Conservation (phyloP, 2,329 filamentous ascomycete species). For the Paramyrothecium roridum region DNA sequence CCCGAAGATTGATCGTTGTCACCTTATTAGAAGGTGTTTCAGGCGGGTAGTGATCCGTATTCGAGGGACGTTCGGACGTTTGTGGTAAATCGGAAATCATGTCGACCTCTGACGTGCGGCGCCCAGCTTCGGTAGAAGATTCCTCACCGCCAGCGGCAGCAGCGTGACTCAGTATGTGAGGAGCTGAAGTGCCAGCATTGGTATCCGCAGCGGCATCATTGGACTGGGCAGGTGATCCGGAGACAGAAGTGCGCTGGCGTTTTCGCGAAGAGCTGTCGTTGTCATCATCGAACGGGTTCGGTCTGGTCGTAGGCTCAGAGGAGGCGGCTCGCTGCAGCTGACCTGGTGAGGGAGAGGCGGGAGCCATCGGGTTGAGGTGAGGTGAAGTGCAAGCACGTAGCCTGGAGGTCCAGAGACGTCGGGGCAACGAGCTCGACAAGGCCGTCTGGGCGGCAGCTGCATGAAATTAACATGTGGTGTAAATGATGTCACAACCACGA, state of each 20-base stretch:
- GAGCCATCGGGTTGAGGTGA: conserved; percentile 51
- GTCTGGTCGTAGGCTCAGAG: conserved; percentile 61
- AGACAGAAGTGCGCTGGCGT: conserved; percentile 58
- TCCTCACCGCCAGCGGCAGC: too few species aligned
- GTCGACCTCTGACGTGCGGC: conserved; percentile 20
- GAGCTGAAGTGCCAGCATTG: conserved; percentile 21
- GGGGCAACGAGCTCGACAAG: conserved; percentile 43
- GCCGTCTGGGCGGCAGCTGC: conserved; percentile 51
- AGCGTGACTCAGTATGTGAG: too few species aligned
- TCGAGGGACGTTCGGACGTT: conserved; percentile 31
- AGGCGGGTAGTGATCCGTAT: neutral
- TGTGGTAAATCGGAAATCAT: conserved; percentile 41
- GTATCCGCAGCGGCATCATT: conserved; percentile 42
- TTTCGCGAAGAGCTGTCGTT: conserved; percentile 52
- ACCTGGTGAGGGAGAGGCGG: conserved; percentile 45
- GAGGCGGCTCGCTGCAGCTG: conserved; percentile 57
- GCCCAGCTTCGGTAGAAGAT: too few species aligned
- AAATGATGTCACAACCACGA: conserved; percentile 1
- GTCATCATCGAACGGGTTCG: conserved; percentile 61
- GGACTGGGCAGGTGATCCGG: conserved; percentile 52
- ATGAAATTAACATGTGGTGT: conserved; percentile 56
- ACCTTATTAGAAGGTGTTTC: conserved; percentile 51
- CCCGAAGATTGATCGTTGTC: conserved; percentile 55
- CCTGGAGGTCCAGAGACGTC: conserved; percentile 44
- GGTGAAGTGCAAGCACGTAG: conserved; percentile 31